A percentile compares a stretch with the other conserved stretches of the same genome.
Conservation (phyloP, 208 protist genomes). For the Leishmania lainsoni region DNA sequence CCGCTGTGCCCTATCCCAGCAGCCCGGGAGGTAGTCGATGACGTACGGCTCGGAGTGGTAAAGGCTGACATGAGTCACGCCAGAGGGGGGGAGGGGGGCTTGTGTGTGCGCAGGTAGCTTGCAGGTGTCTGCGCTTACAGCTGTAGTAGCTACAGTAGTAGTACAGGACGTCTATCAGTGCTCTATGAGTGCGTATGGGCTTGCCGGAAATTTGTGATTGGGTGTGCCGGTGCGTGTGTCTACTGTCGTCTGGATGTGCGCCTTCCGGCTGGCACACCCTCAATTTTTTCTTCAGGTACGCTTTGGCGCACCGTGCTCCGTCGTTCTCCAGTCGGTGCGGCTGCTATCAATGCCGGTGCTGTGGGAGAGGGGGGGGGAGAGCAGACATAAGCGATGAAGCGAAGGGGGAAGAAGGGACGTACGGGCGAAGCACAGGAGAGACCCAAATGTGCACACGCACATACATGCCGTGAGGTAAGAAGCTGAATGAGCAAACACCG, state of each 20-base stretch:
- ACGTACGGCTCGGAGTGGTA: constrained; percentile 28
- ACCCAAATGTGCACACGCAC: not conserved
- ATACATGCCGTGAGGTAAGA: not conserved
- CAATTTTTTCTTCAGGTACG: not conserved
- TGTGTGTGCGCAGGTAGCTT: not conserved
- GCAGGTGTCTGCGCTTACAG: not conserved
- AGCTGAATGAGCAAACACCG: not conserved
- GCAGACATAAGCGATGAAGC: not conserved
- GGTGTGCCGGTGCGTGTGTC: not conserved
- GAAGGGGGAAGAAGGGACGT: not conserved
- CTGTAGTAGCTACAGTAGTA: not conserved
- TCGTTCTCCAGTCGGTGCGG: not conserved
- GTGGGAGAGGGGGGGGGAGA: not conserved
- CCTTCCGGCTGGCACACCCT: not conserved
- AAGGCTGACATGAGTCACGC: constrained; percentile 28
- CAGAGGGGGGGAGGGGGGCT: not conserved
- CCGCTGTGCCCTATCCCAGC: not conserved
- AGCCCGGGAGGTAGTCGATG: not conserved
- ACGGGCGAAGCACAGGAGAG: not conserved
- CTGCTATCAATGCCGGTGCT: not conserved
- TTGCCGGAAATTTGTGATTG: not conserved
- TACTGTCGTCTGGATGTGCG: not conserved
- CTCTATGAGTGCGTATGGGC: not conserved
- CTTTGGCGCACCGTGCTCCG: not conserved
- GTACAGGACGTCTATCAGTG: not conserved